These are phyloP conservation scores for Balansia obtecta DNA, from an alignment of 2,329 filamentous ascomycete genomes.

Conservation along the genomic window DNA sequence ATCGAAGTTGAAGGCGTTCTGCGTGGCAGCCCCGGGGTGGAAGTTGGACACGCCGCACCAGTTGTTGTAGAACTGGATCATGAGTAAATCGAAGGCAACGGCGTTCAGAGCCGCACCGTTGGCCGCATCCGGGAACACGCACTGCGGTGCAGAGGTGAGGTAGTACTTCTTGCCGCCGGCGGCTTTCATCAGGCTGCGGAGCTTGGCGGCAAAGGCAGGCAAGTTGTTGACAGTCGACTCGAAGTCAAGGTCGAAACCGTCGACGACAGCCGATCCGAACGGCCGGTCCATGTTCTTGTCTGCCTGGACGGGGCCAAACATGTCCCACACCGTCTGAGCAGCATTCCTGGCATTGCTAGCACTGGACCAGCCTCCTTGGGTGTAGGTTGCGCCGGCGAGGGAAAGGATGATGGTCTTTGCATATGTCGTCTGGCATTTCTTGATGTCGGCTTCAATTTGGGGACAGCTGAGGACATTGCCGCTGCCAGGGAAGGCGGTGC, in stretches of 20 bases:
- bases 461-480: constrained; percentile 38
- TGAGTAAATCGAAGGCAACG: constrained; percentile 46
- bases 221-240: constrained; percentile 49
- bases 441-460: constrained; percentile 45
- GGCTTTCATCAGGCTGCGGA: constrained; percentile 43
- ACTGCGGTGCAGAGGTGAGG: constrained; percentile 57
- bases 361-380: constrained; percentile 52
- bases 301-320: constrained; percentile 47
- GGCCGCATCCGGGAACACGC: constrained; percentile 49
- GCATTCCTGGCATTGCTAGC: constrained; percentile 36
- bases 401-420: constrained; percentile 63
- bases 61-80: constrained; percentile 60
- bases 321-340: constrained; percentile 55
- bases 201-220: constrained; percentile 43
- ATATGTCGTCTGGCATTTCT: constrained; percentile 45
- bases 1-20: constrained; percentile 47
- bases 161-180: constrained; percentile 43
- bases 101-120: constrained; percentile 43
- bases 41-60: constrained; percentile 47
- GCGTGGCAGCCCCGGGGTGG: constrained; percentile 26
- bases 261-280: constrained; percentile 15
- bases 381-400: constrained; percentile 58
- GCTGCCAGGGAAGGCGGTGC: constrained; percentile 37
- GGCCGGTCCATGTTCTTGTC: constrained; percentile 42
- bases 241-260: constrained; percentile 71